phyloP scores from a whole-genome alignment of 768 basidiomycete species.

The Boletus rufocinnamomeus region DNA sequence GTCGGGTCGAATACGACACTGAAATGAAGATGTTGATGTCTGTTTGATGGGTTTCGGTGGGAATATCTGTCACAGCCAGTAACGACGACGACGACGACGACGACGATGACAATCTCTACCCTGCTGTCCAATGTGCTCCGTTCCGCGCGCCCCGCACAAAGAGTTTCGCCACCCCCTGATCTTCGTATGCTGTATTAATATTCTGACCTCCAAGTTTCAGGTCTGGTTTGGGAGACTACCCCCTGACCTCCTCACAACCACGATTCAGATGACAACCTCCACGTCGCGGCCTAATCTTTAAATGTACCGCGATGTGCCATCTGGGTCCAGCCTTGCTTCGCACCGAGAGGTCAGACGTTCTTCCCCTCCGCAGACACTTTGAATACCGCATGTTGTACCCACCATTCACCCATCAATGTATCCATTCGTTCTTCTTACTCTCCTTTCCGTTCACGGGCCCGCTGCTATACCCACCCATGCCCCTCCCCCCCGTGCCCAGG shows the following conservation, averaged over 20 bases:
- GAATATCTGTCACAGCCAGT: neutral
- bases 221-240: too few species aligned
- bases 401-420: neutral
- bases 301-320: neutral
- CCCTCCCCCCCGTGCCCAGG: neutral
- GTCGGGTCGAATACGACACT: neutral
- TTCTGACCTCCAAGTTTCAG: too few species aligned
- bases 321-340: neutral
- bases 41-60: constrained; percentile 18
- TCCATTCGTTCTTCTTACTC: neutral
- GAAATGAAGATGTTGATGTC: constrained; percentile 12
- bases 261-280: neutral
- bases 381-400: too few species aligned
- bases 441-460: constrained; percentile 7
- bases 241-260: neutral
- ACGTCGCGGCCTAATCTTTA: neutral
- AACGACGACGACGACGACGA: neutral
- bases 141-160: too few species aligned
- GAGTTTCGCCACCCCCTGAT: neutral
- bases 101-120: too few species aligned
- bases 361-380: too few species aligned
- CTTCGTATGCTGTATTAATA: too few species aligned
- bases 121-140: too few species aligned
- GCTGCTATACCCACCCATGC: constrained; percentile 1
- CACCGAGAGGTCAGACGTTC: neutral